Conservation (phyloP, 305 asterid species). For the Striga hermonthica region DNA sequence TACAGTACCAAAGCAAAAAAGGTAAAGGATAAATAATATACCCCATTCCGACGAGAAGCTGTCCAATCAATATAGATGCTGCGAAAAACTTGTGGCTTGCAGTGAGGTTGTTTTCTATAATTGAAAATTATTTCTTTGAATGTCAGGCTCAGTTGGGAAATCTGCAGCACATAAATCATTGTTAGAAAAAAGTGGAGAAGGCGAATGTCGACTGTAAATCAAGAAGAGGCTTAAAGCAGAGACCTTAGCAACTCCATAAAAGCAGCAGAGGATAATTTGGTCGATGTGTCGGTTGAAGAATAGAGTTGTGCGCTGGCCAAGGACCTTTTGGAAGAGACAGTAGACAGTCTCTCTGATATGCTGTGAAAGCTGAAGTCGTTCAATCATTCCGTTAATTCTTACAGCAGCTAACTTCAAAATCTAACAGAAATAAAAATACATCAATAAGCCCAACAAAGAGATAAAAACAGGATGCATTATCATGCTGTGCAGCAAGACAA, state of each 20-base stretch:
- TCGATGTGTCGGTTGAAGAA: slow-evolving; percentile 93
- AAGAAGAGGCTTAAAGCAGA: slow-evolving; percentile 28
- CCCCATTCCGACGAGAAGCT: slow-evolving; percentile 60
- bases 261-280: slow-evolving; percentile 94
- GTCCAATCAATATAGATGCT: slow-evolving; percentile 86
- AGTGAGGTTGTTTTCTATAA: slow-evolving; percentile 93
- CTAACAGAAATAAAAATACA: slow-evolving; percentile 37
- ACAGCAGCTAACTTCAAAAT: slow-evolving; percentile 94
- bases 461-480: neutral
- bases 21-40: slow-evolving; percentile 33
- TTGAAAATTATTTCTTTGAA: slow-evolving; percentile 91
- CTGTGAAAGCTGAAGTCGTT: slow-evolving; percentile 87
- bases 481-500: slow-evolving; percentile 1
- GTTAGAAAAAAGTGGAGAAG: neutral
- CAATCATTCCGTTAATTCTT: slow-evolving; percentile 96
- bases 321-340: slow-evolving; percentile 88
- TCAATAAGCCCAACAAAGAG: slow-evolving; percentile 12
- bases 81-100: slow-evolving; percentile 97
- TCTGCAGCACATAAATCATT: slow-evolving; percentile 46
- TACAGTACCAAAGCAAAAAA: slow-evolving; percentile 6
- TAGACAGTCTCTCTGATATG: slow-evolving; percentile 77
- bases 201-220: slow-evolving; percentile 28
- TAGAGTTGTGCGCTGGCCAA: slow-evolving; percentile 65
- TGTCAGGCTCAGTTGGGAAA: slow-evolving; percentile 85
- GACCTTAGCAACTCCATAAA: slow-evolving; percentile 98